phyloP scores from a whole-genome alignment of 202 grass and related monocot species.

The Saccharum hybrid region DNA sequence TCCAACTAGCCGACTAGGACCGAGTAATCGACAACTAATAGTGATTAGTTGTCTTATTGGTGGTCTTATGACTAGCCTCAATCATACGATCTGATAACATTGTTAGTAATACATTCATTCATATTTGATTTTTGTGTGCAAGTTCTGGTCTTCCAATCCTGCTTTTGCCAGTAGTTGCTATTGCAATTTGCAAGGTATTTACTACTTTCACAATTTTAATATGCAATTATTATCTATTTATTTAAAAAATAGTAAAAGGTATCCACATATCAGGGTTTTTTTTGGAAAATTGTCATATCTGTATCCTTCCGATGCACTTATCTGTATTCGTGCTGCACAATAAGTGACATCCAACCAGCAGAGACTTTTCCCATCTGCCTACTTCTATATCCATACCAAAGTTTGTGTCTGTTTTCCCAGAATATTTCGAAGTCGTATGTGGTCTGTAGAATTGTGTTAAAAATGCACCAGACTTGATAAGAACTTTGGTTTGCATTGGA shows the following conservation, averaged over 20 bases:
- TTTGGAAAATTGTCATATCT: neutral
- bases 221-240: neutral
- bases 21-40: neutral
- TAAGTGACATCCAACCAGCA: neutral
- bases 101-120: neutral
- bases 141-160: neutral
- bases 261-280: neutral
- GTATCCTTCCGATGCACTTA: neutral
- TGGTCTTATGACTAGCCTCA: neutral
- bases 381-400: neutral
- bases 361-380: neutral
- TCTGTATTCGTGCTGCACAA: neutral
- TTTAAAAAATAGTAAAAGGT: neutral
- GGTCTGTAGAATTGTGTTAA: neutral
- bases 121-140: neutral
- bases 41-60: neutral
- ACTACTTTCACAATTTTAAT: neutral
- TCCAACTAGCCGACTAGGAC: neutral
- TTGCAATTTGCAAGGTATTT: neutral
- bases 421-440: neutral
- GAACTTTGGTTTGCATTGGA: neutral
- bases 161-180: neutral
- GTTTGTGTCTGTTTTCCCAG: neutral
- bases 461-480: neutral
- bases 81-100: neutral